Evolutionary conservation across 805 yeast species (phyloP).

Genomic region (Helenozyma rhizophorensis): DNA sequence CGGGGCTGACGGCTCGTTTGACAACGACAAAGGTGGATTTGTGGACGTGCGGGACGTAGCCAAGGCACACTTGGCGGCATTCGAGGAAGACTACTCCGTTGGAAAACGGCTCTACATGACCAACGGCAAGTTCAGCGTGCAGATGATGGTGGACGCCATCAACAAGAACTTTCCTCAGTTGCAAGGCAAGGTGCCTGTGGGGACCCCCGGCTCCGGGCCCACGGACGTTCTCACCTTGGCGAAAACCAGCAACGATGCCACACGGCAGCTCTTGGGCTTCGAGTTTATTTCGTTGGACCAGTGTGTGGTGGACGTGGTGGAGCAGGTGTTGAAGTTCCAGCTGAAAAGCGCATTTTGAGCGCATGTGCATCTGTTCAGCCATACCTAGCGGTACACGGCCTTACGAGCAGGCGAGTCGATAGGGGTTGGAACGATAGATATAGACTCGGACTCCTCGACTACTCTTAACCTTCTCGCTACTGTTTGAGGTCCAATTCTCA

Average conservation of each 20-base stretch:
- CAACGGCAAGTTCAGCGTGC: slow-evolving; percentile 30
- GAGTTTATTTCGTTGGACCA: slow-evolving; percentile 13
- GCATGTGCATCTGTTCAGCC: no score
- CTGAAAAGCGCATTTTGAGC: no score
- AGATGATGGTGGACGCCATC: slow-evolving; percentile 33
- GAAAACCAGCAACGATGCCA: slow-evolving; percentile 11
- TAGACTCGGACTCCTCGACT: no score
- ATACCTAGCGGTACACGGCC: no score
- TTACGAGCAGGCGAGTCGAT: no score
- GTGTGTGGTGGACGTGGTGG: slow-evolving; percentile 16
- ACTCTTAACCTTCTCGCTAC: no score
- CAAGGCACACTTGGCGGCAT: slow-evolving; percentile 29
- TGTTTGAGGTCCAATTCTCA: no score
- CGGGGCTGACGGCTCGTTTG: slow-evolving; percentile 14
- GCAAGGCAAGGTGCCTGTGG: slow-evolving; percentile 16
- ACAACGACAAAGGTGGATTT: slow-evolving; percentile 17
- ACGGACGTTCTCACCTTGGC: slow-evolving; percentile 21
- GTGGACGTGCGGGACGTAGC: slow-evolving; percentile 18
- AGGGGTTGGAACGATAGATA: no score
- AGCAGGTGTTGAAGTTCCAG: slow-evolving; percentile 14
- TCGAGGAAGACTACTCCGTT: slow-evolving; percentile 19
- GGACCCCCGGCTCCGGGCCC: slow-evolving; percentile 29
- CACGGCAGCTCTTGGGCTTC: slow-evolving; percentile 12
- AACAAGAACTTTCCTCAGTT: slow-evolving; percentile 28
- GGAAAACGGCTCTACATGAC: slow-evolving; percentile 19